These are phyloP conservation scores for Anaeramoeba flamelloides DNA, from an alignment of 78 protist genomes.

Conservation along the genomic window DNA sequence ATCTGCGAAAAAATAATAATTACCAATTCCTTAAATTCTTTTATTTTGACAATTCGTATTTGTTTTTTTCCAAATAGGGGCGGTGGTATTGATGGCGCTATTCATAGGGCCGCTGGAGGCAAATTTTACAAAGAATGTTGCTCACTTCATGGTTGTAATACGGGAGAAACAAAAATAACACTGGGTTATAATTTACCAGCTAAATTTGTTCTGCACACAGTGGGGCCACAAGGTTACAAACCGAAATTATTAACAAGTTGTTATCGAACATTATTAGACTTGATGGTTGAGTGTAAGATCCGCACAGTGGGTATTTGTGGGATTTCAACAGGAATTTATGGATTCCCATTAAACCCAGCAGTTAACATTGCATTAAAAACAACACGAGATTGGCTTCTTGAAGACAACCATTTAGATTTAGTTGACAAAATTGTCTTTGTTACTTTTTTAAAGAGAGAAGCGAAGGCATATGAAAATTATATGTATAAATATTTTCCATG, in stretches of 20 bases:
- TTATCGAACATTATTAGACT: conserved; percentile 22
- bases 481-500: too few relatives aligned
- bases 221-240: conserved; percentile 52
- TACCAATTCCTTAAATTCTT: too few relatives aligned
- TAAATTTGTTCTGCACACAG: conserved; percentile 43
- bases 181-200: conserved; percentile 47
- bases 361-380: conserved; percentile 26
- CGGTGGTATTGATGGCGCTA: conserved; percentile 52
- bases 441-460: too few relatives aligned
- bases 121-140: conserved; percentile 30
- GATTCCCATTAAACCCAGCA: conserved; percentile 38
- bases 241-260: conserved; percentile 31
- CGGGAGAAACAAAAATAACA: conserved; percentile 38
- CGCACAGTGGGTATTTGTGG: conserved; percentile 40
- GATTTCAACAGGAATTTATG: conserved; percentile 53
- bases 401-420: too few relatives aligned
- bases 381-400: conserved; percentile 33
- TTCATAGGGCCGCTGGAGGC: conserved; percentile 45
- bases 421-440: too few relatives aligned
- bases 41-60: too few relatives aligned
- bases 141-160: conserved; percentile 17
- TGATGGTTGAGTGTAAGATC: conserved; percentile 8
- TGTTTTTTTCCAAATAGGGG: too few relatives aligned
- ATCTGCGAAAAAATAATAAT: too few relatives aligned
- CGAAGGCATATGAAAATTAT: too few relatives aligned